phyloP scores from a whole-genome alignment of 345 rosid species.

The Anastatica hierochuntica region DNA sequence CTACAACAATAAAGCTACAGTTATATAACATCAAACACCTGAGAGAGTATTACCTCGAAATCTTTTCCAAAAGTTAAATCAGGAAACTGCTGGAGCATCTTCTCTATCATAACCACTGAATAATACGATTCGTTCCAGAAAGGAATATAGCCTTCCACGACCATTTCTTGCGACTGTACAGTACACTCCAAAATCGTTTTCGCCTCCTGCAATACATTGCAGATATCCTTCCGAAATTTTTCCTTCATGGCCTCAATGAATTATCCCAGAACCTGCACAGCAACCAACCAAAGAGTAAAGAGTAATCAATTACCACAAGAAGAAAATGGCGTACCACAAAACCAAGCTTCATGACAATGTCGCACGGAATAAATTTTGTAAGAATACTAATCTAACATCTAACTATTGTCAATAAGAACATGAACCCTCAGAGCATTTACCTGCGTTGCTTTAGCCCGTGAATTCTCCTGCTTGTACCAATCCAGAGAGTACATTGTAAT shows the following conservation, averaged over 20 bases:
- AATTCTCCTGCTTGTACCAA: conserved; percentile 58
- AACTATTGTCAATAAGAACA: too few relatives aligned
- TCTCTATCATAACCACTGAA: conserved; percentile 79
- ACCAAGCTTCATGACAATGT: too few relatives aligned
- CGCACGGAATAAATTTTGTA: too few relatives aligned
- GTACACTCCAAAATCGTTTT: conserved; percentile 46
- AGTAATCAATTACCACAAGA: too few relatives aligned
- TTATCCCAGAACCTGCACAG: conserved; percentile 68
- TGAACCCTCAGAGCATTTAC: conserved; percentile 40
- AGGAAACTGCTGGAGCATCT: conserved; percentile 50
- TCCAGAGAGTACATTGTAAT: conserved; percentile 34
- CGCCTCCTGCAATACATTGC: conserved; percentile 34
- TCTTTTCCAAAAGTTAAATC: conserved; percentile 33
- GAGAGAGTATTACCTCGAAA: conserved; percentile 82
- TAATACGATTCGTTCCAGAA: conserved; percentile 87
- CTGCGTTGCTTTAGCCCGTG: conserved; percentile 73
- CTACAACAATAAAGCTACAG: too few relatives aligned
- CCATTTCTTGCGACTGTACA: conserved; percentile 27
- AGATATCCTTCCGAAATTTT: conserved; percentile 41
- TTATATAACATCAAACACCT: too few relatives aligned
- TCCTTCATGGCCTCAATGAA: conserved; percentile 55
- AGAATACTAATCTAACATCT: too few relatives aligned
- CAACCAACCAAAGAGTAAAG: conserved; percentile 7
- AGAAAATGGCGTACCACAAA: too few relatives aligned
- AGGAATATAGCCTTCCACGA: conserved; percentile 38